Conservation (phyloP, 352 stramenopile species). For the Blastocystis hominis region DNA sequence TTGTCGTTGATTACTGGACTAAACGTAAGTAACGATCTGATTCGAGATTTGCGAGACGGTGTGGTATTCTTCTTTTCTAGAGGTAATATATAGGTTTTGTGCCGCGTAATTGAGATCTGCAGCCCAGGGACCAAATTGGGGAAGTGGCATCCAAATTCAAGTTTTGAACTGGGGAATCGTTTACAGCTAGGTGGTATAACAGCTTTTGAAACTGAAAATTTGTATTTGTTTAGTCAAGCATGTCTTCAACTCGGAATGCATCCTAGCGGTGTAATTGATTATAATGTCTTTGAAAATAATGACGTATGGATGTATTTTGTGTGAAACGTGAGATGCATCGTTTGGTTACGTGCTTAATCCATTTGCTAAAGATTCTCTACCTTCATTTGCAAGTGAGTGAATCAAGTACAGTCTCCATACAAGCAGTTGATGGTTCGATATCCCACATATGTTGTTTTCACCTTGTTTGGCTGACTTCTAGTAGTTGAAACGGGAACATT, state of each 20-base stretch:
- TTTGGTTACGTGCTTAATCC: slow-evolving; percentile 37
- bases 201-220: slow-evolving; percentile 38
- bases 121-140: background rate
- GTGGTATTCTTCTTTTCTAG: background rate
- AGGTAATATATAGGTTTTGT: background rate
- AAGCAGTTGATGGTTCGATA: background rate
- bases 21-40: background rate
- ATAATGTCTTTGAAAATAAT: slow-evolving; percentile 7
- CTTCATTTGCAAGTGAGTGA: background rate
- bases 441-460: background rate
- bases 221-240: slow-evolving; percentile 28
- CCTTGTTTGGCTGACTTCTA: background rate
- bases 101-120: slow-evolving; percentile 5
- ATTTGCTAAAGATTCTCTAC: slow-evolving; percentile 23
- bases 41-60: background rate
- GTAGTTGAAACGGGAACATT: slow-evolving; percentile 33
- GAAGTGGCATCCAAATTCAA: slow-evolving; percentile 40
- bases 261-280: slow-evolving; percentile 28
- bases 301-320: background rate
- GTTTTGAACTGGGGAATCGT: background rate
- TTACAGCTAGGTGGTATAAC: slow-evolving; percentile 14
- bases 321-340: background rate
- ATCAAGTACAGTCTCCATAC: background rate
- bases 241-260: slow-evolving; percentile 33
- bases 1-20: background rate